Conservation (phyloP, 192 early-diverging fungal genomes). For the Coemansia nantahalensis region DNA sequence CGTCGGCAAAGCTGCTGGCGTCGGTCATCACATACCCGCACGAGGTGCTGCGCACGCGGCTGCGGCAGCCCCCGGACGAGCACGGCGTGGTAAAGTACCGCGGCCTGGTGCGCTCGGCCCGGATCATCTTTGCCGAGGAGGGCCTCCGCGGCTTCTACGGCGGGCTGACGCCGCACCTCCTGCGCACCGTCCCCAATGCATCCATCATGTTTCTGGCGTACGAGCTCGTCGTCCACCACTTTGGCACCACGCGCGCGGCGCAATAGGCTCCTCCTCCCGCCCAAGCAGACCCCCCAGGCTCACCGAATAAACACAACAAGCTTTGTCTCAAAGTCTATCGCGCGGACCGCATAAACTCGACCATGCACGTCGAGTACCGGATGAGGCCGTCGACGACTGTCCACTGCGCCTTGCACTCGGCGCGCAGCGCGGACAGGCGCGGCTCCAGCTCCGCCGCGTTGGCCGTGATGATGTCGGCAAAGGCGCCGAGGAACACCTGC, state of each 20-base stretch:
- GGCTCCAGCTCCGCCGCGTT: conserved; percentile 56
- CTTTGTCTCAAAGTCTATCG: conserved; percentile 7
- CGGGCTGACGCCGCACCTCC: conserved; percentile 91
- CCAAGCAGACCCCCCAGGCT: too few species aligned
- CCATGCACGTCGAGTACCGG: conserved; percentile 50
- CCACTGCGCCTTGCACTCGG: conserved; percentile 34
- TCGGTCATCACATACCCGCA: conserved; percentile 92
- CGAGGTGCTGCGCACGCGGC: conserved; percentile 89
- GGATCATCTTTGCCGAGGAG: conserved; percentile 69
- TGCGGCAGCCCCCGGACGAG: conserved; percentile 76
- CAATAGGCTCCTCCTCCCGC: too few species aligned
- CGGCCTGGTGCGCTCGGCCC: conserved; percentile 61
- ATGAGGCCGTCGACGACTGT: conserved; percentile 37
- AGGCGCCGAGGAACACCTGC: conserved; percentile 74
- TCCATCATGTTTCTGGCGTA: conserved; percentile 92
- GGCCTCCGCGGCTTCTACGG: conserved; percentile 86
- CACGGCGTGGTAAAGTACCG: conserved; percentile 71
- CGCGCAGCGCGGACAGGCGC: conserved; percentile 42
- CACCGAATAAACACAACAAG: too few species aligned
- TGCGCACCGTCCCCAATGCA: conserved; percentile 95
- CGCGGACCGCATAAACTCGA: conserved; percentile 40
- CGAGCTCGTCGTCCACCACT: conserved; percentile 65
- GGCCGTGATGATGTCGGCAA: conserved; percentile 71
- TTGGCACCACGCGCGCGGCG: conserved; percentile 14
- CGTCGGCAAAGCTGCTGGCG: conserved; percentile 81